Percentiles rank a stretch among this genome's conserved stretches.
Conservation (phyloP, 345 rosid genomes). For the Eucalyptus regnans region DNA sequence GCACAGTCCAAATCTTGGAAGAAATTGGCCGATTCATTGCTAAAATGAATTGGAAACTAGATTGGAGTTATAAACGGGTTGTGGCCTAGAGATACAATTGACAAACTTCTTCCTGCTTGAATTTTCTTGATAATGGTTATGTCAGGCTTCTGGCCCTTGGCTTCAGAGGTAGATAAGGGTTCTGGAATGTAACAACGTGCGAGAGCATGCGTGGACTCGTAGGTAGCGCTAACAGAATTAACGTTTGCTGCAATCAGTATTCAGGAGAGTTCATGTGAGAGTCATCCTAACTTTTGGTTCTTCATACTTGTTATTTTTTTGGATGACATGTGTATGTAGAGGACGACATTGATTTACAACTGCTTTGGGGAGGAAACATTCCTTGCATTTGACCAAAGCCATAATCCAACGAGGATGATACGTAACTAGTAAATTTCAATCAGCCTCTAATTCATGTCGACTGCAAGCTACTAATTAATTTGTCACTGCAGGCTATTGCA, state of each 20-base stretch:
- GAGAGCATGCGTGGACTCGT: background rate
- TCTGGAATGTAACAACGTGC: background rate
- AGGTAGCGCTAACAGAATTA: background rate
- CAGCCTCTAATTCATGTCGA: background rate
- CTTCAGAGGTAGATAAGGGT: background rate
- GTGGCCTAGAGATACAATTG: background rate
- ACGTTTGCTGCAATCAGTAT: background rate
- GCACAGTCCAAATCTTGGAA: background rate
- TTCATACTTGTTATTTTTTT: background rate
- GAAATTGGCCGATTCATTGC: constrained; percentile 33
- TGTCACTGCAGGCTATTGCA: constrained; percentile 20
- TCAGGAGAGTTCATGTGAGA: background rate
- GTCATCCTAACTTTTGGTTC: background rate
- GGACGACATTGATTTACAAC: background rate
- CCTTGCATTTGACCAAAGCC: constrained; percentile 45
- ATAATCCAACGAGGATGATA: constrained; percentile 62
- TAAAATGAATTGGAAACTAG: background rate
- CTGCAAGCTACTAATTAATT: background rate
- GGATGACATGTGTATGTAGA: background rate
- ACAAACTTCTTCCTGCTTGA: background rate
- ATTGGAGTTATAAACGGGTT: background rate
- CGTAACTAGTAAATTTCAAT: constrained; percentile 54
- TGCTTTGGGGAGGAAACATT: constrained; percentile 73
- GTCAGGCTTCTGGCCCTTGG: background rate
- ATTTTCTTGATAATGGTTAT: constrained; percentile 63